Conservation (phyloP, 1,284 basidiomycete species). For the Ustilago sp. region DNA sequence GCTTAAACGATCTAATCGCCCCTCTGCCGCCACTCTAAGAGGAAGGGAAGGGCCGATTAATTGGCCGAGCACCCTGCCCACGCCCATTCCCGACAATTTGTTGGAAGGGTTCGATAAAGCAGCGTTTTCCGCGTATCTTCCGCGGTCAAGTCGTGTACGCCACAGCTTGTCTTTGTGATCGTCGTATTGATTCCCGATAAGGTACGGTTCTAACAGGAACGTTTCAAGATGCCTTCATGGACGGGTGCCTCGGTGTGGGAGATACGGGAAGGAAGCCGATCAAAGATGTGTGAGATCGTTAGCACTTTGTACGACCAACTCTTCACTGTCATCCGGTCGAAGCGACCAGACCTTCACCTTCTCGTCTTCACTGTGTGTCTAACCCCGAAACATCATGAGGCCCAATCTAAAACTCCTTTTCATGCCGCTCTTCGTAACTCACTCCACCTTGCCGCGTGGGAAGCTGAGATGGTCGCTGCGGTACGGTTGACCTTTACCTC, state of each 20-base stretch:
- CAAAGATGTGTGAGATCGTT: not conserved
- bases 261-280: constrained; percentile 3
- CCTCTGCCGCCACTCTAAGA: not conserved
- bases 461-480: constrained; percentile 1
- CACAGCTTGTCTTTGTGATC: not conserved
- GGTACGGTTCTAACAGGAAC: not conserved
- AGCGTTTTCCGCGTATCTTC: constrained; percentile 2
- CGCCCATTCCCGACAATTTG: not conserved
- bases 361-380: not conserved
- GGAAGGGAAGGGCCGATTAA: not conserved
- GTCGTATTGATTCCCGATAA: not conserved
- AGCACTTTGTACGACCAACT: not conserved
- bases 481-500: not conserved
- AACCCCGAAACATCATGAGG: not conserved
- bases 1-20: not conserved
- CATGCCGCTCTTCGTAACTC: not conserved
- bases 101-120: not conserved
- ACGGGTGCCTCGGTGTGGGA: not conserved
- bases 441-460: not conserved
- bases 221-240: not conserved
- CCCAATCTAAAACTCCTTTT: not conserved
- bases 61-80: not conserved
- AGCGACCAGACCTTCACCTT: not conserved
- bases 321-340: not conserved
- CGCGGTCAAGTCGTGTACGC: not conserved